A percentile compares a stretch with the other conserved stretches of the same genome.
phyloP scores from a whole-genome alignment of 2,329 filamentous ascomycete genomes.

The Pseudogymnoascus sp. region DNA sequence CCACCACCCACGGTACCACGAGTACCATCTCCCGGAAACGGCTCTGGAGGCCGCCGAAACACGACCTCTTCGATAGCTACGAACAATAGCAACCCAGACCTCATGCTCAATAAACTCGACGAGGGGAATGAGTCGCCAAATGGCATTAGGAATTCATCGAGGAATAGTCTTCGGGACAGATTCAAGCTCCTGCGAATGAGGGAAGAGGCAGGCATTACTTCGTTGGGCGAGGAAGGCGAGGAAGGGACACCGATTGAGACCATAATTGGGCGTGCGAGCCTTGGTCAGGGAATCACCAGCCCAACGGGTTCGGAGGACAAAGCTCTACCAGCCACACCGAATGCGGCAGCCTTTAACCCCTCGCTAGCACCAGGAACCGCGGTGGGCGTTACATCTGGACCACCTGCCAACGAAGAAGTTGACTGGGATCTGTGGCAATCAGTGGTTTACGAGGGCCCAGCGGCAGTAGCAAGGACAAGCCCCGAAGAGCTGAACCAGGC shows the following conservation, averaged over 20 bases:
- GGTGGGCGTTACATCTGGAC: conserved; percentile 68
- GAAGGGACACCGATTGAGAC: conserved; percentile 33
- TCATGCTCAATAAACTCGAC: conserved; percentile 68
- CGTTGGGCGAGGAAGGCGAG: conserved; percentile 40
- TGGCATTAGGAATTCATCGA: conserved; percentile 35
- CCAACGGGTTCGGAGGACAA: conserved; percentile 27
- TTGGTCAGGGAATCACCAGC: conserved; percentile 34
- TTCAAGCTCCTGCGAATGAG: conserved; percentile 70
- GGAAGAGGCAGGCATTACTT: conserved; percentile 55
- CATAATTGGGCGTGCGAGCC: conserved; percentile 32
- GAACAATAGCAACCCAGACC: conserved; percentile 69
- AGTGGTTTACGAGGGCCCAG: conserved; percentile 87
- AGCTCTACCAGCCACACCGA: conserved; percentile 31
- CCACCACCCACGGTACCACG: conserved; percentile 39
- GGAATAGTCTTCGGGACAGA: conserved; percentile 64
- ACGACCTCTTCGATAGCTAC: conserved; percentile 75
- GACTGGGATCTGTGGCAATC: conserved; percentile 98
- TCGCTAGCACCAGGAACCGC: conserved; percentile 77
- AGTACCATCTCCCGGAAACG: conserved; percentile 23
- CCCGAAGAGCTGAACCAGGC: conserved; percentile 82
- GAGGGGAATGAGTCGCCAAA: conserved; percentile 59
- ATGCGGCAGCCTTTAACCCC: conserved; percentile 57
- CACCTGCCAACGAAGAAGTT: conserved; percentile 67
- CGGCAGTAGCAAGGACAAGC: conserved; percentile 78
- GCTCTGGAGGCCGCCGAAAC: conserved; percentile 47